Base-by-base conservation (phyloP, 768 basidiomycete species). In the Boletus sp. region DNA sequence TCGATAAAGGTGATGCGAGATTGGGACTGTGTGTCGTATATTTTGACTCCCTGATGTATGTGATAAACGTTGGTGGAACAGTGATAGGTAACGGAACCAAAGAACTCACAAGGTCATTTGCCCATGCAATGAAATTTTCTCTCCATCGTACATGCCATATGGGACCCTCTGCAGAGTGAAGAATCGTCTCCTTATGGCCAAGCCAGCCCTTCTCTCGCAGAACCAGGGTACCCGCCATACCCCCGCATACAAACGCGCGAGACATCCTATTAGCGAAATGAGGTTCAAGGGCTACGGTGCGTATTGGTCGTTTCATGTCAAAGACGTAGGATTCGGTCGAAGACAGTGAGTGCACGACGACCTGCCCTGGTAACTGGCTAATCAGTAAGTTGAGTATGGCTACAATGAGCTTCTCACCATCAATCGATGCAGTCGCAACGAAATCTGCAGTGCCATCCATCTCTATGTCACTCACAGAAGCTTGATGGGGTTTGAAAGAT, bases 161-260 rank as follows among this genome's bases (percentile, higher is more conserved):
- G 0, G 97, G 92, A 11, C 96, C 97, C 73, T 98, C 97, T 5
- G 89, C 90, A 5, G 77, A 78, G 66, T 94, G 88, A 18, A 97
- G 70, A 7, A 87, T 71, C 0, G 87, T 91, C 70, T 96, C 94
- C 66, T 92, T 97, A 65, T 97, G 91, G 0, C 96, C 94, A 1
- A 98, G 74, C 95, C 97, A 98, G 7, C 94, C 92, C 68, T 97
- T 98, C 77, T 98, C 96, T 60, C 90, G 84, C 63, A 97, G 65
- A n/a, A 91, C 77, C 29, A 99, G 76, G 20, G 80, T 85, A 5
- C 97, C 96, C 0, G 92, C 89, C 80, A 96, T 81, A 9, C 97
- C 97, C 20, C 96, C 97, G 54, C 89, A 92, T 11, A 97, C 89
- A 63, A 97, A 88, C 0, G 89, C 82, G 20, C 92, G 81, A 8